Evolutionary conservation across 2,329 filamentous ascomycete genomes (phyloP).

Genomic region (Ramularia endophylla): DNA sequence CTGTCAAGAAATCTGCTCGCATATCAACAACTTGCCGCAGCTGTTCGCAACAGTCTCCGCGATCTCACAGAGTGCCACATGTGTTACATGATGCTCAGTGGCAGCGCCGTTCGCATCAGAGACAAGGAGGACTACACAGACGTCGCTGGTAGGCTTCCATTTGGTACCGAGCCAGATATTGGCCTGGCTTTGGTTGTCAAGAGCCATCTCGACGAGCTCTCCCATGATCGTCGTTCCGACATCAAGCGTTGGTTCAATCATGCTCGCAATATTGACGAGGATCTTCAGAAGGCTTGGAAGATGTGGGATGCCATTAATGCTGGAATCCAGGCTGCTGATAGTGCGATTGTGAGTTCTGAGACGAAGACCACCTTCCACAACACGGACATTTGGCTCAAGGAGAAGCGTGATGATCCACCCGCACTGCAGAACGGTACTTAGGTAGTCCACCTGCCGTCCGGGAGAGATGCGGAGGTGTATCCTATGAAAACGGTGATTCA

Average conservation of each 20-base stretch:
- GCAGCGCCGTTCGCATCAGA: slow-evolving; percentile 63
- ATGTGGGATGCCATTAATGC: slow-evolving; percentile 60
- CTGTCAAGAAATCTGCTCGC: slow-evolving; percentile 83
- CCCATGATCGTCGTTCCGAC: slow-evolving; percentile 49
- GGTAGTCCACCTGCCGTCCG: slow-evolving; percentile 7
- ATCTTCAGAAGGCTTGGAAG: slow-evolving; percentile 55
- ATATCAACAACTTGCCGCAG: slow-evolving; percentile 76
- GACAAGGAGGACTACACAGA: slow-evolving; percentile 47
- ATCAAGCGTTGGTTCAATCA: slow-evolving; percentile 56
- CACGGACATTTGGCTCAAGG: slow-evolving; percentile 53
- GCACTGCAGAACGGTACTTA: neutral
- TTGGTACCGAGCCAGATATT: slow-evolving; percentile 64
- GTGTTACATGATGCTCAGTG: slow-evolving; percentile 72
- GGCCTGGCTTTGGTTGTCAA: slow-evolving; percentile 74
- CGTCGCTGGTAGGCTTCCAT: slow-evolving; percentile 64
- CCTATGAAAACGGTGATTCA: too few species aligned
- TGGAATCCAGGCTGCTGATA: slow-evolving; percentile 51
- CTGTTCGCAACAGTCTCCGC: slow-evolving; percentile 71
- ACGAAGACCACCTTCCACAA: slow-evolving; percentile 52
- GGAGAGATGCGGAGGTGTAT: too few species aligned
- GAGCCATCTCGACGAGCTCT: slow-evolving; percentile 69
- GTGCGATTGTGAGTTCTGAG: slow-evolving; percentile 38
- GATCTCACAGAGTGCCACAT: slow-evolving; percentile 80
- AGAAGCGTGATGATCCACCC: slow-evolving; percentile 14
- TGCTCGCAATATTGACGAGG: slow-evolving; percentile 51